These are phyloP conservation scores for Trematosphaeria pertusa DNA, from an alignment of 2,329 filamentous ascomycete species.

Conservation along the genomic window DNA sequence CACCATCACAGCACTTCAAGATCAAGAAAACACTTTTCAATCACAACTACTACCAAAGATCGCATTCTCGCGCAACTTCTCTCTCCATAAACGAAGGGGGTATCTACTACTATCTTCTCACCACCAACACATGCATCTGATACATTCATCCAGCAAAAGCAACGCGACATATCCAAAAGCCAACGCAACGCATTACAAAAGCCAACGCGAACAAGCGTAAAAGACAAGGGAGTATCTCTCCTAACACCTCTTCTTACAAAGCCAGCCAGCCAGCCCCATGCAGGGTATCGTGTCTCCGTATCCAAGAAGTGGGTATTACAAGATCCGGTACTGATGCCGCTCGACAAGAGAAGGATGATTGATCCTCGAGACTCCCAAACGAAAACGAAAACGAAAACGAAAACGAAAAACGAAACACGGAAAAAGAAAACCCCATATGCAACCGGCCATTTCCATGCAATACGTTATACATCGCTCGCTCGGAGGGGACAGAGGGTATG, in stretches of 20 bases:
- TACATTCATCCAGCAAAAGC: background rate
- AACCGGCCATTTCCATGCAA: constrained; percentile 3
- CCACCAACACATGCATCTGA: background rate
- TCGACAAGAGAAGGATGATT: constrained; percentile 3
- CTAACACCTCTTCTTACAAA: constrained; percentile 4
- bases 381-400: background rate
- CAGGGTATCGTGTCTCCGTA: too few species aligned
- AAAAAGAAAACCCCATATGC: background rate
- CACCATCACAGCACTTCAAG: too few species aligned
- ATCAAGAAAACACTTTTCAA: too few species aligned
- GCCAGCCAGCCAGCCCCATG: too few species aligned
- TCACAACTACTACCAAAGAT: too few species aligned
- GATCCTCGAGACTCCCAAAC: constrained; percentile 7
- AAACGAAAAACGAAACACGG: background rate
- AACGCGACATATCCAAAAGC: background rate
- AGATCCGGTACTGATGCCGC: constrained; percentile 8
- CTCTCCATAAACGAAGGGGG: too few species aligned
- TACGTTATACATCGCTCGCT: constrained; percentile 1
- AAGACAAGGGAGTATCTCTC: too few species aligned
- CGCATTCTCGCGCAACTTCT: too few species aligned
- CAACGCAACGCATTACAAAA: background rate
- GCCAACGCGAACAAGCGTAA: background rate
- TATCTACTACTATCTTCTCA: too few species aligned
- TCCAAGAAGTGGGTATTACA: constrained; percentile 2
- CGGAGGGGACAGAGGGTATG: background rate